Evolutionary conservation across 805 yeast genomes (phyloP), one percentile per base, ranked within the genome.

Genomic region (Pichia nakasei): DNA sequence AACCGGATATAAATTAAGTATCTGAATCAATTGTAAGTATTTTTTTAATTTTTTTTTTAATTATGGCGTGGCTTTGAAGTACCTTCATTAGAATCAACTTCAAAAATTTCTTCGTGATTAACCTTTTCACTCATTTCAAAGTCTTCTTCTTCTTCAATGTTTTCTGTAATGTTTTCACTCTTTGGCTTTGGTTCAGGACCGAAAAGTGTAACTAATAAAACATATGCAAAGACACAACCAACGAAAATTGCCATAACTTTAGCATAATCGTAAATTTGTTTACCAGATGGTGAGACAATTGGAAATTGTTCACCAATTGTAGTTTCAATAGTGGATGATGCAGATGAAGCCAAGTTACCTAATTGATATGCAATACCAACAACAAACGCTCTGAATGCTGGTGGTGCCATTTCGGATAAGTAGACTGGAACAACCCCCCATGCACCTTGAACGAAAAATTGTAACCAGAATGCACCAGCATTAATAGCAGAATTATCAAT

Each of bases 351-450:
- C 55, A 80, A 67, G 62, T 80, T 80, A 66, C 86, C 86, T 51
- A 80, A 64, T 59, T 80, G 85, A 58, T 80, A 80, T 20, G 82
- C 68, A 29, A 72, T 69, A 57, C 86, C 86, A 36, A 75, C 72
- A 42, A 78, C 75, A 47, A 80, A 76, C 9, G 85, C 69, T 60
- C 80, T 69, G 63, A 73, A 77, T 47, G 75, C 76, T 19, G 81
- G 79, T 45, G 80, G 80, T 35, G 82, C 69, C 48, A 80, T 66
- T 59, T 78, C 84, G 4, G 78, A 67, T 43, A 80, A 63, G 59
- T 78, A 82, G 46, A 77, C 68, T 43, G 85, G 85, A 43, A 74
- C 67, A 35, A 77, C 78, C 52, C 85, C 85, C 80, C 82, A 80
- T 22, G 80, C 77, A 54, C 85, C 85, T 62, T 78, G 83, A 42